Percentiles rank a stretch among this genome's conserved stretches.
phyloP scores from a whole-genome alignment of 2,329 filamentous ascomycete genomes.

The Penicillium capsulatum region DNA sequence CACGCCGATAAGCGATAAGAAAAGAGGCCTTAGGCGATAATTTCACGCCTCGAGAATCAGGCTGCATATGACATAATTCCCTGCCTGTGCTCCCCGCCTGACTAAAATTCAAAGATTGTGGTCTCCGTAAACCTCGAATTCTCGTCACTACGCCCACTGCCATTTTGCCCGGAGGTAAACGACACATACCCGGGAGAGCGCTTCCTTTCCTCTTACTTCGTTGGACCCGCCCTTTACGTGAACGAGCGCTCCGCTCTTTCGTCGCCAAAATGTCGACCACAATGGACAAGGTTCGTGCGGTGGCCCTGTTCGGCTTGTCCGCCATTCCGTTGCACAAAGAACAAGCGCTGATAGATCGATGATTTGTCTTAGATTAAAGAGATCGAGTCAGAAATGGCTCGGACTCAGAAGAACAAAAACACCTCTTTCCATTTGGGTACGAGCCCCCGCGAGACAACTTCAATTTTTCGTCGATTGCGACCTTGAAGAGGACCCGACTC shows the following conservation, averaged over 20 bases:
- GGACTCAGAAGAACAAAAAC: conserved; percentile 95
- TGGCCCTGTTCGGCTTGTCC: conserved; percentile 5
- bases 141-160: conserved; percentile 10
- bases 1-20: conserved; percentile 20
- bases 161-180: conserved; percentile 9
- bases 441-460: conserved; percentile 9
- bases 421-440: conserved; percentile 84
- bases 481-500: conserved; percentile 7
- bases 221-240: conserved; percentile 4
- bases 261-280: conserved; percentile 81
- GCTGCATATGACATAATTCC: conserved; percentile 24
- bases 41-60: no score
- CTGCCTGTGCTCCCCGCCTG: conserved; percentile 28
- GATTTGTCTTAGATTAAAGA: conserved; percentile 72
- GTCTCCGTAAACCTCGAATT: conserved; percentile 20
- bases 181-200: conserved; percentile 2
- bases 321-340: not conserved
- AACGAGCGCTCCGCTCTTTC: conserved; percentile 11
- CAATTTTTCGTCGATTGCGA: conserved; percentile 2
- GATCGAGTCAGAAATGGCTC: conserved; percentile 96
- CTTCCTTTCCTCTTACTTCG: conserved; percentile 4
- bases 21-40: conserved; percentile 21
- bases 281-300: conserved; percentile 84
- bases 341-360: conserved; percentile 28
- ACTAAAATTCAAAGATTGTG: conserved; percentile 31